These are phyloP conservation scores for Puccinellia tenuiflora DNA, from an alignment of 176 grass and related monocot genomes.

Conservation along the genomic window DNA sequence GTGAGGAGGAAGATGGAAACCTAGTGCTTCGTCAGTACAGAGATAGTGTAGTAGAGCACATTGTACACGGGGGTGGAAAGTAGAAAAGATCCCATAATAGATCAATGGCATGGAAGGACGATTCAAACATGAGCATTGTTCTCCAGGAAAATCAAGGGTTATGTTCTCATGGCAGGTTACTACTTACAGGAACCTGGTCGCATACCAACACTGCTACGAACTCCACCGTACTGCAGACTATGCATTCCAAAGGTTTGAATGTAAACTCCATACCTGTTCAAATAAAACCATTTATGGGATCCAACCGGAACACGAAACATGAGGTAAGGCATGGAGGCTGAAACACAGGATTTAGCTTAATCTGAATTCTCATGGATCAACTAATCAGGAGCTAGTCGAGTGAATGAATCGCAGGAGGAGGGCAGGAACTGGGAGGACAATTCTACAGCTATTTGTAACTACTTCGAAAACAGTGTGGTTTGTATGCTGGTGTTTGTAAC, in stretches of 20 bases:
- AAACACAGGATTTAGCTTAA: background rate
- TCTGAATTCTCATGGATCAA: background rate
- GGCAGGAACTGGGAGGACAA: too few species aligned
- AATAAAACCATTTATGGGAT: background rate
- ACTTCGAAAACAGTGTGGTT: background rate
- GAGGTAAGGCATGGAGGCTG: background rate
- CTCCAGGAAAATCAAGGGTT: background rate
- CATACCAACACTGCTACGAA: background rate
- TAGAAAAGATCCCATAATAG: background rate
- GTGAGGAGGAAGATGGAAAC: conserved; percentile 70
- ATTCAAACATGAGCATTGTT: background rate
- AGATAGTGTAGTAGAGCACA: background rate
- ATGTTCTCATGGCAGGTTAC: background rate
- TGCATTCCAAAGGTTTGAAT: background rate
- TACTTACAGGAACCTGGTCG: background rate
- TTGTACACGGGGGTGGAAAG: background rate
- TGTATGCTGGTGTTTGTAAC: background rate
- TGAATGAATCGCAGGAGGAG: background rate
- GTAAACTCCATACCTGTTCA: background rate
- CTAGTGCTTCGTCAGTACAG: background rate
- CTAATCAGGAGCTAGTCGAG: background rate
- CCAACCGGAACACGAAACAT: background rate
- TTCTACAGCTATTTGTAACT: background rate
- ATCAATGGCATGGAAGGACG: background rate
- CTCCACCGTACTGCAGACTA: background rate